Conservation (phyloP, 1,284 basidiomycete genomes). For the Rhizoctonia solani region DNA sequence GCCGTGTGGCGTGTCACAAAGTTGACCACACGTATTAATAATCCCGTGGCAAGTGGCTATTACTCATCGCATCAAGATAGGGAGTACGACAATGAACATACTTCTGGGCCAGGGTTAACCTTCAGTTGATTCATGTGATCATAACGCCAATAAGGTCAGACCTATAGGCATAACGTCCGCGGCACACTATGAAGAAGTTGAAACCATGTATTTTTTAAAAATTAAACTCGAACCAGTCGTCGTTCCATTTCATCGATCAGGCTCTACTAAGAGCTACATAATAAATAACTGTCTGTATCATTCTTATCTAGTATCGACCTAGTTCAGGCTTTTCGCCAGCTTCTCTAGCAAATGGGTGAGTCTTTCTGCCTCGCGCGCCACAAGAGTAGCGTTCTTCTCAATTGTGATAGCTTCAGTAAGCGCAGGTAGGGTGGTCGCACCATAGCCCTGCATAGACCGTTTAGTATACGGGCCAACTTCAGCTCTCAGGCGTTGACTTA, state of each 20-base stretch:
- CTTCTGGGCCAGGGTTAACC: too few relatives aligned
- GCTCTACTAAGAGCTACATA: too few relatives aligned
- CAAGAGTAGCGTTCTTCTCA: constrained; percentile 65
- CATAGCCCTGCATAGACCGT: constrained; percentile 62
- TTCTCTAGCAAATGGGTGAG: constrained; percentile 59
- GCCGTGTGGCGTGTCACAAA: constrained; percentile 18
- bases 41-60: constrained; percentile 27
- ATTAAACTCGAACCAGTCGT: too few relatives aligned
- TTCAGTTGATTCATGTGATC: neutral
- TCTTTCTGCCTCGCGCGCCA: constrained; percentile 66
- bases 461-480: constrained; percentile 42
- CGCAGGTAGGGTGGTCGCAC: constrained; percentile 82
- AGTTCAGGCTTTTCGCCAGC: constrained; percentile 53
- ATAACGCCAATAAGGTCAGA: too few relatives aligned
- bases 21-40: constrained; percentile 18
- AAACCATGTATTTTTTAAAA: too few relatives aligned
- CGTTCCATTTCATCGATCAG: too few relatives aligned
- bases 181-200: too few relatives aligned
- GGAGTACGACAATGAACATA: neutral
- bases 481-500: neutral
- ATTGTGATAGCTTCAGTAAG: constrained; percentile 78
- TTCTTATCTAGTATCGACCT: too few relatives aligned
- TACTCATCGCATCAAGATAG: neutral
- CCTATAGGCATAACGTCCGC: too few relatives aligned
- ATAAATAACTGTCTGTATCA: too few relatives aligned